Percentiles rank a stretch among this genome's conserved stretches.
Conservation (phyloP, 1,139 yeast species). For the Candida pseudocylindracea region DNA sequence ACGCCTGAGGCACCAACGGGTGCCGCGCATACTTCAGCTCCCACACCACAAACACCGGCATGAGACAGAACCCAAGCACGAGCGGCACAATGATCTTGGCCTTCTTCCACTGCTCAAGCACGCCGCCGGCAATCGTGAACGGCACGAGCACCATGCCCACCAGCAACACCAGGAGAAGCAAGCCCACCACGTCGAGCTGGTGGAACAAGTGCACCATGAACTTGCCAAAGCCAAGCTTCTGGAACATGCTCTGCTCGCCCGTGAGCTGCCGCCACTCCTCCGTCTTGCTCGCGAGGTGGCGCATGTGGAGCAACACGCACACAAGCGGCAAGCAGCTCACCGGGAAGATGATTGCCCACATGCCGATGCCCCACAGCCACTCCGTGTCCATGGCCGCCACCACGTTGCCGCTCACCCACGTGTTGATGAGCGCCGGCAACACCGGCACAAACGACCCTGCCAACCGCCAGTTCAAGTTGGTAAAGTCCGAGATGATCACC, state of each 20-base stretch:
- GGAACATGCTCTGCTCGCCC: constrained; percentile 5
- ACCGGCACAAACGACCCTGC: background rate
- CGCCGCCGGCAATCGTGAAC: constrained; percentile 1
- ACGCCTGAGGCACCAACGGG: background rate
- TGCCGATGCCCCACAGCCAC: constrained; percentile 57
- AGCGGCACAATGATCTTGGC: constrained; percentile 1
- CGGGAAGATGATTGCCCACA: constrained; percentile 67
- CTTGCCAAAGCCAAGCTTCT: background rate
- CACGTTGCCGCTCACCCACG: constrained; percentile 1
- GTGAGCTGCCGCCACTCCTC: constrained; percentile 16
- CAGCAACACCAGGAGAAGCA: background rate
- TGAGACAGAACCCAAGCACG: constrained; percentile 1
- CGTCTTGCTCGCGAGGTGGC: constrained; percentile 23
- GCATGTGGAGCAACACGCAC: constrained; percentile 30
- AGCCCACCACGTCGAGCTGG: constrained; percentile 1
- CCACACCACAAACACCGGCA: constrained; percentile 1
- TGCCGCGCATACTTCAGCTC: background rate
- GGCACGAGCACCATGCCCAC: constrained; percentile 1
- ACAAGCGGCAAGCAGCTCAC: constrained; percentile 36
- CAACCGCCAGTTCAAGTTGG: constrained; percentile 3
- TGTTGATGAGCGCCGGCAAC: constrained; percentile 2
- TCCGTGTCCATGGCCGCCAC: constrained; percentile 13
- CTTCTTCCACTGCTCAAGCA: background rate
- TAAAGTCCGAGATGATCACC: background rate
- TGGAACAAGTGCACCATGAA: background rate